These are phyloP conservation scores for Clathrus columnatus DNA, from an alignment of 768 basidiomycete genomes.

Conservation along the genomic window DNA sequence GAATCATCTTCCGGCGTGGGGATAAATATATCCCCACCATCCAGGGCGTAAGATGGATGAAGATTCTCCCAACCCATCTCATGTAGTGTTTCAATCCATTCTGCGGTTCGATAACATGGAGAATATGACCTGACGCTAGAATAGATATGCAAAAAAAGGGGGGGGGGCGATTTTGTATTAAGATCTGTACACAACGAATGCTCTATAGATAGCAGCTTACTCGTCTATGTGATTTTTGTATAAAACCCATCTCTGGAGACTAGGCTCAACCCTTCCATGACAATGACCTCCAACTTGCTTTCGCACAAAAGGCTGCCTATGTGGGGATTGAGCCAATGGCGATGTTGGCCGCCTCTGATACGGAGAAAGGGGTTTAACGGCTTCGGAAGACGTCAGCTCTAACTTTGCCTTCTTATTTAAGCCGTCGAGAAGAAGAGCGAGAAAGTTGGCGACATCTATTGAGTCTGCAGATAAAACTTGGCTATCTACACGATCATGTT, in stretches of 20 bases:
- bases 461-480: not conserved
- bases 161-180: not conserved
- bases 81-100: conserved; percentile 10
- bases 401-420: not conserved
- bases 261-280: not conserved
- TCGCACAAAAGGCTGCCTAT: conserved; percentile 7
- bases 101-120: conserved; percentile 5
- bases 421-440: conserved; percentile 3
- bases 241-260: conserved; percentile 6
- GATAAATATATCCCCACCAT: not conserved
- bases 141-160: not conserved
- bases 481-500: not conserved
- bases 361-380: not conserved
- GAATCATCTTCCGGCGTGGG: not conserved
- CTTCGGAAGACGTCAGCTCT: not conserved
- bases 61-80: conserved; percentile 11
- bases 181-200: not conserved
- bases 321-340: not conserved
- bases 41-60: conserved; percentile 1
- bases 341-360: conserved; percentile 3
- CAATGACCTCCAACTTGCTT: conserved; percentile 7
- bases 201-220: not conserved
- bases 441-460: conserved; percentile 8
- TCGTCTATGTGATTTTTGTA: conserved; percentile 7
- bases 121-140: conserved; percentile 6